Evolutionary conservation across 371 early-diverging fungal species (phyloP).

Genomic region (Mortierella sp.): DNA sequence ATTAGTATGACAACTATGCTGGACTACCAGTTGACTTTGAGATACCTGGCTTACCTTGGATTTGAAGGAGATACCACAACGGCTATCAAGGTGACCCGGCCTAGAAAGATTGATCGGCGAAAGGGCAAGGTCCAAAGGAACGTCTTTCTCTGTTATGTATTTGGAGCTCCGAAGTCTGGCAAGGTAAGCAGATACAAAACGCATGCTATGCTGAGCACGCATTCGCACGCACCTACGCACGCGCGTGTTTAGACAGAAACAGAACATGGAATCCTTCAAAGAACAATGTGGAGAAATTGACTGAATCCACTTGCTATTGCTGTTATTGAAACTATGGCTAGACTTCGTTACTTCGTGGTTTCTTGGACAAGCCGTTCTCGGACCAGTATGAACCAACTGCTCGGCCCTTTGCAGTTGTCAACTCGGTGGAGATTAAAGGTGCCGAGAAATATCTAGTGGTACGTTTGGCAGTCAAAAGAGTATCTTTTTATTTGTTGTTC

Average conservation of each 20-base stretch:
- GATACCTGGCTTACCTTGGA: slow-evolving; percentile 96
- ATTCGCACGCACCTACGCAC: not conserved
- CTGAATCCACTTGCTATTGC: not conserved
- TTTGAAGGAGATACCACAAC: slow-evolving; percentile 85
- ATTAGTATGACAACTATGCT: slow-evolving; percentile 93
- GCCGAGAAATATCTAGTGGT: slow-evolving; percentile 94
- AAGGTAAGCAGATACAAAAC: slow-evolving; percentile 71
- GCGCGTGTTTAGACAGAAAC: not conserved
- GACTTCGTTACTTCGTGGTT: slow-evolving; percentile 87
- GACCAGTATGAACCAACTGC: slow-evolving; percentile 83
- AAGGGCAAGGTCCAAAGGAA: slow-evolving; percentile 88
- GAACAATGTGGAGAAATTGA: not conserved
- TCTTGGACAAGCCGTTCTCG: slow-evolving; percentile 86
- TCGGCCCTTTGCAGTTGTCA: slow-evolving; percentile 86
- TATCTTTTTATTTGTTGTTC: too few species aligned
- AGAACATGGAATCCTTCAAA: slow-evolving; percentile 1
- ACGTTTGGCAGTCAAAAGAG: slow-evolving; percentile 27
- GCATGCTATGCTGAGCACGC: not conserved
- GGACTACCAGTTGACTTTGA: slow-evolving; percentile 88
- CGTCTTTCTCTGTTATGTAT: slow-evolving; percentile 93
- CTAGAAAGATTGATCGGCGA: slow-evolving; percentile 78
- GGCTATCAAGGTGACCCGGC: slow-evolving; percentile 77
- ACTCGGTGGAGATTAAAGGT: slow-evolving; percentile 95
- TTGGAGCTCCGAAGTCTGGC: slow-evolving; percentile 94
- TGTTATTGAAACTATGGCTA: slow-evolving; percentile 29